Percentiles rank a stretch among this genome's conserved stretches.
These are phyloP conservation scores for Knoxia roxburghii DNA, from an alignment of 257 asterid genomes.

Conservation along the genomic window DNA sequence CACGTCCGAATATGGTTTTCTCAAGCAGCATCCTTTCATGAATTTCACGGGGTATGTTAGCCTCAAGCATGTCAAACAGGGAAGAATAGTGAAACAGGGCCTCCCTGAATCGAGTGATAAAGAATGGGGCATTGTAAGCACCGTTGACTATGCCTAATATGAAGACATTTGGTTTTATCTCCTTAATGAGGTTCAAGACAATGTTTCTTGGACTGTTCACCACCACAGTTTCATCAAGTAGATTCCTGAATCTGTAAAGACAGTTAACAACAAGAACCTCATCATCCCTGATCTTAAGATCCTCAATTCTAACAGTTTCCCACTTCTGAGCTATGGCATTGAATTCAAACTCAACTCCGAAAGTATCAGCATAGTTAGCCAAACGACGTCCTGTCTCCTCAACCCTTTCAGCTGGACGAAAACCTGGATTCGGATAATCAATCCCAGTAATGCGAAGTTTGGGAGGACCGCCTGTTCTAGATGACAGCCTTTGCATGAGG, in stretches of 20 bases:
- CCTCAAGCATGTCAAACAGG: conserved; percentile 39
- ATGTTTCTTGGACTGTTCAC: conserved; percentile 35
- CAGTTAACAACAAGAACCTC: conserved; percentile 40
- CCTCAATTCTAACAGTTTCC: conserved; percentile 37
- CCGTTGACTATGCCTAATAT: conserved; percentile 37
- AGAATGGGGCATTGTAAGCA: conserved; percentile 42
- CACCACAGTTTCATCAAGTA: conserved; percentile 41
- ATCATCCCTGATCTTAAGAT: conserved; percentile 31
- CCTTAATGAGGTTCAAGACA: conserved; percentile 31
- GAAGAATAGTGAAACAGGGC: conserved; percentile 42
- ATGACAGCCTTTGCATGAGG: conserved; percentile 37
- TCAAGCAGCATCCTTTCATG: conserved; percentile 38
- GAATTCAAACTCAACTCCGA: conserved; percentile 37
- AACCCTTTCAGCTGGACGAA: conserved; percentile 36
- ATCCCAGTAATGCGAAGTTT: conserved; percentile 43
- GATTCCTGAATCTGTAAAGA: conserved; percentile 28
- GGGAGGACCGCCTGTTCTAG: conserved; percentile 39
- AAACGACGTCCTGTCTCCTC: conserved; percentile 46
- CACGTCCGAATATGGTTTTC: conserved; percentile 30
- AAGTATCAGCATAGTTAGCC: conserved; percentile 34
- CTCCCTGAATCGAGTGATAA: conserved; percentile 39
- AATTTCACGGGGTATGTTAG: conserved; percentile 34
- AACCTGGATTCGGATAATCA: conserved; percentile 42
- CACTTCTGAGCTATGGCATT: conserved; percentile 42
- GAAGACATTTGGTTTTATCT: conserved; percentile 33